Conservation (phyloP, 441 rosid genomes). For the Adansonia grandidieri region DNA sequence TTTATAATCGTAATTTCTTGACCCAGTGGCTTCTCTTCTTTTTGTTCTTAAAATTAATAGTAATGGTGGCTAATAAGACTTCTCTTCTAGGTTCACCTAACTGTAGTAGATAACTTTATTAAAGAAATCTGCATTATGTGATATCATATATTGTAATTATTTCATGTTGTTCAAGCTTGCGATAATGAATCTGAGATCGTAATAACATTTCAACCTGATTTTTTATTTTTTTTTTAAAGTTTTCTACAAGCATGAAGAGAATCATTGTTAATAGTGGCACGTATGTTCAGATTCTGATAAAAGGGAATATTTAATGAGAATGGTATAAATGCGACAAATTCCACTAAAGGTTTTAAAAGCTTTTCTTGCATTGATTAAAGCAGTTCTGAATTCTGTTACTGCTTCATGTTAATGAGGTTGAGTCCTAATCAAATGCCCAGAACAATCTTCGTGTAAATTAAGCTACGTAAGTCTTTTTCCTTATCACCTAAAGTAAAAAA, state of each 20-base stretch:
- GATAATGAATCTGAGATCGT: neutral
- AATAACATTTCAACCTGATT: neutral
- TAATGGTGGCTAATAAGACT: neutral
- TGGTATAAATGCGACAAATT: neutral
- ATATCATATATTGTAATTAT: neutral
- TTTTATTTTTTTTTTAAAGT: neutral
- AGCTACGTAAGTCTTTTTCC: neutral
- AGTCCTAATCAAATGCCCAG: neutral
- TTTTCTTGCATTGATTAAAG: neutral
- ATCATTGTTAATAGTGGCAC: neutral
- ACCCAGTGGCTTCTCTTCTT: neutral
- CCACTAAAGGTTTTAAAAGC: neutral
- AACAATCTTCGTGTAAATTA: neutral
- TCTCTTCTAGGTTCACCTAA: neutral
- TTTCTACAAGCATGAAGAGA: neutral
- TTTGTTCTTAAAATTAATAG: neutral
- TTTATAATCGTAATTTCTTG: neutral
- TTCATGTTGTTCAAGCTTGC: constrained; percentile 9
- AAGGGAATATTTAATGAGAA: neutral
- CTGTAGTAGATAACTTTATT: neutral
- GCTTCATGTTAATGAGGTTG: constrained; percentile 5
- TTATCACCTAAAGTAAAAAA: neutral
- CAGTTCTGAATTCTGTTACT: neutral
- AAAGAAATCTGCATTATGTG: neutral
- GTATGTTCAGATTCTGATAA: neutral